Base-by-base conservation (phyloP, 306 rosid species). In the Quercus glauca region DNA sequence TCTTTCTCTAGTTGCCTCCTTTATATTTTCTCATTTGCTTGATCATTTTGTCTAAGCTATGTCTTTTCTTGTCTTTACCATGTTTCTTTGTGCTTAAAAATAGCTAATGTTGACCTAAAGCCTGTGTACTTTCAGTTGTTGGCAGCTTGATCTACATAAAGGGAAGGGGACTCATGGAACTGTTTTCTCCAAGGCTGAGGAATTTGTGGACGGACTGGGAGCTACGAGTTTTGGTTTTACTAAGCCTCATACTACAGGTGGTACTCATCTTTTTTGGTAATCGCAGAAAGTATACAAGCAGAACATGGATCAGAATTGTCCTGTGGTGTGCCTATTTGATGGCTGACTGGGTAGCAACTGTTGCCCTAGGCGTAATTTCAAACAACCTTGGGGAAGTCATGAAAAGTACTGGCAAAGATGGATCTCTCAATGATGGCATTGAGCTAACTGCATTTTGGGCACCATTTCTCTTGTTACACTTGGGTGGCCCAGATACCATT, bases 401-500 rank as follows among this genome's bases (percentile, higher is more conserved):
- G 29, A 21, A 14, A 13, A 14, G 21, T 14, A 58, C 7, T 17
- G 19, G 26, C 6, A 11, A n/a, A 49, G 31, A 23, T 14, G 17
- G 0, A 20, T 10, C 45, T n/a, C 25, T 5, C 21, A 23, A 72
- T 4, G 1, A 20, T 12, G 4, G 17, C 0, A 7, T 0, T 18
- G 0, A 13, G 8, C 9, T 72, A 6, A 28, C 25, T 23, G 25
- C 25, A 0, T 23, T 23, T 23, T 23, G 5, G 2, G 21, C 45
- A 37, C 25, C 25, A 26, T 26, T 26, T 26, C 28, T 72, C 3
- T 10, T 75, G 59, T 3, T 75, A 31, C 79, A 75, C 28, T 25
- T 75, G 0, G 79, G 29, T 12, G 79, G 79, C 11, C 79, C 79
- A 0, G 79, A 75, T 10, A 75, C 79, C 55, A 75, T 75, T 56